These are phyloP conservation scores for Apiospora phragmitis DNA, from an alignment of 2,329 filamentous ascomycete species.

Conservation along the genomic window DNA sequence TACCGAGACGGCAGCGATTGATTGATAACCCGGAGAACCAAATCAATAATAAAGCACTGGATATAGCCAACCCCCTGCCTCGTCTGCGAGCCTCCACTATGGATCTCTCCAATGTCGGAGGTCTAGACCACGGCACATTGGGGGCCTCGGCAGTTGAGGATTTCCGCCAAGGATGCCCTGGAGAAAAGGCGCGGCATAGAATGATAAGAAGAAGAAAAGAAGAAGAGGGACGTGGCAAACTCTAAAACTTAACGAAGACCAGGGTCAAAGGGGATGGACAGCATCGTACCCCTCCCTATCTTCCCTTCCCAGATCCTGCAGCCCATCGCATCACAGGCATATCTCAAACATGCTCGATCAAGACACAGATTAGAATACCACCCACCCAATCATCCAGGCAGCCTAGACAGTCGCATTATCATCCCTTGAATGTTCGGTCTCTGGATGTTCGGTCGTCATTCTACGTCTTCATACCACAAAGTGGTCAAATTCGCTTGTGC, in stretches of 20 bases:
- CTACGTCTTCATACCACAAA: no score
- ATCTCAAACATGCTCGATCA: no score
- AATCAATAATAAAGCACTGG: no score
- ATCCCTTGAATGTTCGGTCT: no score
- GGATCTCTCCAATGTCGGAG: background rate
- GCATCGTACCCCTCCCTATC: background rate
- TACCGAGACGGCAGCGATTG: background rate
- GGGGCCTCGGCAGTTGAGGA: background rate
- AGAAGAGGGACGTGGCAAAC: background rate
- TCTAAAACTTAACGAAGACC: background rate
- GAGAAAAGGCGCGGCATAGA: background rate
- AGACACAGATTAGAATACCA: no score
- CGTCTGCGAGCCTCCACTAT: background rate
- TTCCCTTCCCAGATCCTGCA: background rate
- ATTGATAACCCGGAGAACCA: background rate
- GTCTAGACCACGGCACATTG: background rate
- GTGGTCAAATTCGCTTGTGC: no score
- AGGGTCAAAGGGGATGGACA: background rate
- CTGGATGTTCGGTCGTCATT: no score
- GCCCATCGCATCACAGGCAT: background rate
- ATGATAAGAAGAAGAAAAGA: background rate
- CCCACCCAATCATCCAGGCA: no score
- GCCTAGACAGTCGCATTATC: no score
- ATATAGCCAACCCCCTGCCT: background rate
- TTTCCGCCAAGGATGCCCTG: background rate